A percentile compares a stretch with the other conserved stretches of the same genome.
phyloP scores from a whole-genome alignment of 2,329 filamentous ascomycete genomes.

The Colletotrichum sp. region DNA sequence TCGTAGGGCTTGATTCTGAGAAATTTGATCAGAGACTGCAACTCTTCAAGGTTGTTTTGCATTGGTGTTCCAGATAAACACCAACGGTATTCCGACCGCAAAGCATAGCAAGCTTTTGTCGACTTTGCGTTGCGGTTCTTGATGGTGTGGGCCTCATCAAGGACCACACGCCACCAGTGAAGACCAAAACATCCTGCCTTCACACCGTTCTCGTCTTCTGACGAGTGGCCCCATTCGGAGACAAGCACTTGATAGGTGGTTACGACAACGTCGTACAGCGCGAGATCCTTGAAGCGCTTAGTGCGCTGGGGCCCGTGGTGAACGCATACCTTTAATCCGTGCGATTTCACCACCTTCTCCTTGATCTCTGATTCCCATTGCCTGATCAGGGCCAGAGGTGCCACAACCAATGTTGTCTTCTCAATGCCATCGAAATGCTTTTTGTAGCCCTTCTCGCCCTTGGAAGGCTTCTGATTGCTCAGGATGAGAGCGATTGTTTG shows the following conservation, averaged over 20 bases:
- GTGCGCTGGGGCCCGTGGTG: constrained; percentile 90
- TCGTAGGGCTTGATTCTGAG: constrained; percentile 91
- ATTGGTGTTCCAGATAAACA: constrained; percentile 95
- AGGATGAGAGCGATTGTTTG: constrained; percentile 91
- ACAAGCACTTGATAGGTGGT: constrained; percentile 97
- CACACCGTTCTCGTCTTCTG: constrained; percentile 62
- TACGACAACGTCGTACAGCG: constrained; percentile 91
- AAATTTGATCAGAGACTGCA: constrained; percentile 93
- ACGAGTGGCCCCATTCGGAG: constrained; percentile 81
- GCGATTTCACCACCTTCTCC: constrained; percentile 74
- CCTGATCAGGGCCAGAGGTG: constrained; percentile 90
- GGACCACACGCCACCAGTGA: constrained; percentile 92
- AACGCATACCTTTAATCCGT: constrained; percentile 80
- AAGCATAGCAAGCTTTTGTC: constrained; percentile 87
- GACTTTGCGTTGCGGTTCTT: constrained; percentile 98
- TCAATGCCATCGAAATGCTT: constrained; percentile 73
- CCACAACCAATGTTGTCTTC: constrained; percentile 88
- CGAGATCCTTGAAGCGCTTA: constrained; percentile 78
- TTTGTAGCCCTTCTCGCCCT: constrained; percentile 65
- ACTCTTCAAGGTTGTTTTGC: constrained; percentile 97
- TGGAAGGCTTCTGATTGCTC: constrained; percentile 75
- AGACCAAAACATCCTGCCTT: constrained; percentile 88
- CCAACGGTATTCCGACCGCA: constrained; percentile 90
- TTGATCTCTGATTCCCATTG: constrained; percentile 97
- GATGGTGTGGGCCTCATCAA: constrained; percentile 97